phyloP scores from a whole-genome alignment of 1,284 basidiomycete species.

The Pyrrhoderma noxium region DNA sequence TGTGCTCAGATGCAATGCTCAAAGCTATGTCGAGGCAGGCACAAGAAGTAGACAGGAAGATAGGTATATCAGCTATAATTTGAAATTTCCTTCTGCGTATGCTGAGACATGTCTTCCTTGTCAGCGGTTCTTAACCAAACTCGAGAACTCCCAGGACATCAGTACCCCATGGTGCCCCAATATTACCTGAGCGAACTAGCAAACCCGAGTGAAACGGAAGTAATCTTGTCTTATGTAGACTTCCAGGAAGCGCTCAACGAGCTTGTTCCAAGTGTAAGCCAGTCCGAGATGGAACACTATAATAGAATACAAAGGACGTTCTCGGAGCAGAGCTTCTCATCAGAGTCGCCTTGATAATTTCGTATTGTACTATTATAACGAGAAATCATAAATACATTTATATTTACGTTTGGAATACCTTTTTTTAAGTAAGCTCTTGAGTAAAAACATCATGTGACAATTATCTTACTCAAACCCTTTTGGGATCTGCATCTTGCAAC shows the following conservation, averaged over 20 bases:
- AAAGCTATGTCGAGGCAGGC: constrained; percentile 93
- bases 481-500: too few species aligned
- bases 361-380: not conserved
- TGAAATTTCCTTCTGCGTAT: not conserved
- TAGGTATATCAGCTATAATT: constrained; percentile 38
- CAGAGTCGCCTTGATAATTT: not conserved
- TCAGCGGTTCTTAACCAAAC: constrained; percentile 36
- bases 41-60: constrained; percentile 64
- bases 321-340: constrained; percentile 25
- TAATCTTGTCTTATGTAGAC: constrained; percentile 68
- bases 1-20: constrained; percentile 95
- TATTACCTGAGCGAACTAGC: constrained; percentile 92
- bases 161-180: constrained; percentile 78
- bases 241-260: constrained; percentile 72
- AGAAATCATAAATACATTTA: too few species aligned
- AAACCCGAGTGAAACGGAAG: constrained; percentile 60
- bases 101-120: constrained; percentile 29
- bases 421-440: too few species aligned
- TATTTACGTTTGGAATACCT: not conserved
- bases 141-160: constrained; percentile 39
- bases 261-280: constrained; percentile 83
- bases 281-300: constrained; percentile 89
- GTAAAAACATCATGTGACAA: too few species aligned
- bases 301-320: constrained; percentile 68
- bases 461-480: too few species aligned